phyloP scores from a whole-genome alignment of 179 eudicot species.

The Spergularia azorica region DNA sequence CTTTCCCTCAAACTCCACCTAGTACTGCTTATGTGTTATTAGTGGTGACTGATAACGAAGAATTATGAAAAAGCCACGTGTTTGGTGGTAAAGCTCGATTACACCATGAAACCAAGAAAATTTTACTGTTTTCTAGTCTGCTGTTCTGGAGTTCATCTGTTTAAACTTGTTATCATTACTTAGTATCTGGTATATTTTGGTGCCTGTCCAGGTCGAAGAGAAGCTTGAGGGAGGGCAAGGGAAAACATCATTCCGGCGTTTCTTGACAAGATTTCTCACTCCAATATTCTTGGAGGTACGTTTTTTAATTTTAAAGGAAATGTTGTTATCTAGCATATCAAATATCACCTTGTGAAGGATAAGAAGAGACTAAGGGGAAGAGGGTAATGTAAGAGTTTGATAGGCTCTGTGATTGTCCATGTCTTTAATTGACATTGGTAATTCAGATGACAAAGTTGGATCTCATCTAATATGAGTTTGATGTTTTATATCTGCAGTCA shows the following conservation, averaged over 20 bases:
- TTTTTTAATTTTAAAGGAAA: background rate
- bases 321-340: background rate
- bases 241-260: slow-evolving; percentile 66
- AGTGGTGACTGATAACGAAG: too few relatives aligned
- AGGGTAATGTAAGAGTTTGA: background rate
- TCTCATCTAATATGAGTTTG: background rate
- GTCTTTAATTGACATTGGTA: background rate
- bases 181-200: background rate
- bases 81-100: too few relatives aligned
- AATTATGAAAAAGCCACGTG: too few relatives aligned
- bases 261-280: slow-evolving; percentile 89
- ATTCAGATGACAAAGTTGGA: background rate
- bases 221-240: slow-evolving; percentile 97
- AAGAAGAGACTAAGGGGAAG: background rate
- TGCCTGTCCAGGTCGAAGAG: slow-evolving; percentile 79
- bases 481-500: slow-evolving; percentile 55
- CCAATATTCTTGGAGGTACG: slow-evolving; percentile 95
- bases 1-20: too few relatives aligned
- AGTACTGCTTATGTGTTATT: too few relatives aligned
- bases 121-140: background rate
- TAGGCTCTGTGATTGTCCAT: background rate
- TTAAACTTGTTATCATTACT: background rate
- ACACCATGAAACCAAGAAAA: too few relatives aligned
- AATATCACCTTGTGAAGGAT: background rate
- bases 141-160: background rate